Evolutionary conservation across 345 rosid genomes (phyloP).

Genomic region (Sisymbrium irio): DNA sequence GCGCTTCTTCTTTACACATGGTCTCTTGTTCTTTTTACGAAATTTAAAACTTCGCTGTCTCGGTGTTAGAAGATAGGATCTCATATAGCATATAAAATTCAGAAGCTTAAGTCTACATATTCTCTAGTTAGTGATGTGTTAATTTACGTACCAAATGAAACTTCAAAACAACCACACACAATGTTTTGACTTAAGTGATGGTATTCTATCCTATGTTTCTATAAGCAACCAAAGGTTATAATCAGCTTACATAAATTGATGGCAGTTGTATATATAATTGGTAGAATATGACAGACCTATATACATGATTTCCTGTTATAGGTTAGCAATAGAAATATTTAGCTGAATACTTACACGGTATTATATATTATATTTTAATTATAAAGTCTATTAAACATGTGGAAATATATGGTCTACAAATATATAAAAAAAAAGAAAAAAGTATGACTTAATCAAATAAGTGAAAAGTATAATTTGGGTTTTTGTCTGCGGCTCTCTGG

Average conservation of each 20-base stretch:
- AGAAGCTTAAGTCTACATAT: neutral
- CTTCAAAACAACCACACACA: slow-evolving; percentile 1
- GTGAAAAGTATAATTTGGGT: no score
- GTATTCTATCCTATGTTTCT: neutral
- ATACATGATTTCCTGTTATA: neutral
- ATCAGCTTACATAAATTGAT: neutral
- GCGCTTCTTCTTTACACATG: slow-evolving; percentile 16
- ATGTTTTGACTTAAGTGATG: no score
- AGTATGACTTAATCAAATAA: no score
- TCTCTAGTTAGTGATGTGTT: neutral
- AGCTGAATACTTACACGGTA: neutral
- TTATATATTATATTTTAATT: no score
- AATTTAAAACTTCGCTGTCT: neutral
- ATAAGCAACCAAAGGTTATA: neutral
- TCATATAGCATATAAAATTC: neutral
- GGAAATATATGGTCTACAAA: neutral
- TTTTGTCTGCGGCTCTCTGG: no score
- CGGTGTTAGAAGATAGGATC: neutral
- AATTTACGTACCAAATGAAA: neutral
- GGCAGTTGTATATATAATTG: neutral
- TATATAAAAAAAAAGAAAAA: neutral
- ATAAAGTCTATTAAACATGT: neutral
- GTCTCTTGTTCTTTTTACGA: neutral
- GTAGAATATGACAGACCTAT: neutral
- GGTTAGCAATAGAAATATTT: neutral